Percentiles rank a stretch among this genome's conserved stretches.
These are phyloP conservation scores for Phytophthora kernoviae DNA, from an alignment of 352 stramenopile species.

Conservation along the genomic window DNA sequence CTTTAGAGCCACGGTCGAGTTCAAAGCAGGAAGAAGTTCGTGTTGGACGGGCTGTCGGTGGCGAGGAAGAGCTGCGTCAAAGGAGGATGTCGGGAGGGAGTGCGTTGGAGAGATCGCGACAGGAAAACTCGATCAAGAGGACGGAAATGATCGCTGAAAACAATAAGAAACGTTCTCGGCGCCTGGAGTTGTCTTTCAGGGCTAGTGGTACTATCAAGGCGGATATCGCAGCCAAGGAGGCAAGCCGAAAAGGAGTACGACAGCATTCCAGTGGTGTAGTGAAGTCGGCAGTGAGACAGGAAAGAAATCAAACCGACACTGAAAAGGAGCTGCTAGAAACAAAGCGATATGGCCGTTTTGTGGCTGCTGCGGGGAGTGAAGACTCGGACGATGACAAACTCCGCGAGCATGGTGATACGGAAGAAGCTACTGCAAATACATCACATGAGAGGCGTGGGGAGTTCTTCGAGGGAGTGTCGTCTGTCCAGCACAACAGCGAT, in stretches of 20 bases:
- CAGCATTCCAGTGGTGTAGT: neutral
- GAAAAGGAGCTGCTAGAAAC: slow-evolving; percentile 41
- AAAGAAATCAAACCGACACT: slow-evolving; percentile 2
- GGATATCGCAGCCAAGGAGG: slow-evolving; percentile 16
- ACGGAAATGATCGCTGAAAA: slow-evolving; percentile 28
- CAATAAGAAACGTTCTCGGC: slow-evolving; percentile 40
- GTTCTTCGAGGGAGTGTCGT: slow-evolving; percentile 78
- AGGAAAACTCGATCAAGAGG: slow-evolving; percentile 14
- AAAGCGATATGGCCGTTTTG: slow-evolving; percentile 47
- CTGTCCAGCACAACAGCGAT: slow-evolving; percentile 61
- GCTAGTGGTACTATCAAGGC: slow-evolving; percentile 19
- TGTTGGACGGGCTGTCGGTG: slow-evolving; percentile 14
- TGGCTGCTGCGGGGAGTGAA: slow-evolving; percentile 10
- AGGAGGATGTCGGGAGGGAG: slow-evolving; percentile 6
- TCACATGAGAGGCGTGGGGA: slow-evolving; percentile 9
- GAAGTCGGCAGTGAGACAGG: slow-evolving; percentile 2
- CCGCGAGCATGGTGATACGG: neutral
- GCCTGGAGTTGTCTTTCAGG: slow-evolving; percentile 21
- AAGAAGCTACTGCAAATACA: neutral
- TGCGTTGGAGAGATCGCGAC: slow-evolving; percentile 4
- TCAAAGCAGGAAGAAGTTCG: slow-evolving; percentile 34
- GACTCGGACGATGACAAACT: slow-evolving; percentile 16
- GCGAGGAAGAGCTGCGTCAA: neutral
- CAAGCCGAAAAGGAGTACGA: neutral
- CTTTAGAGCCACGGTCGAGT: slow-evolving; percentile 1